phyloP scores from a whole-genome alignment of 2,329 filamentous ascomycete genomes.

The Gliomastix tumulicola region DNA sequence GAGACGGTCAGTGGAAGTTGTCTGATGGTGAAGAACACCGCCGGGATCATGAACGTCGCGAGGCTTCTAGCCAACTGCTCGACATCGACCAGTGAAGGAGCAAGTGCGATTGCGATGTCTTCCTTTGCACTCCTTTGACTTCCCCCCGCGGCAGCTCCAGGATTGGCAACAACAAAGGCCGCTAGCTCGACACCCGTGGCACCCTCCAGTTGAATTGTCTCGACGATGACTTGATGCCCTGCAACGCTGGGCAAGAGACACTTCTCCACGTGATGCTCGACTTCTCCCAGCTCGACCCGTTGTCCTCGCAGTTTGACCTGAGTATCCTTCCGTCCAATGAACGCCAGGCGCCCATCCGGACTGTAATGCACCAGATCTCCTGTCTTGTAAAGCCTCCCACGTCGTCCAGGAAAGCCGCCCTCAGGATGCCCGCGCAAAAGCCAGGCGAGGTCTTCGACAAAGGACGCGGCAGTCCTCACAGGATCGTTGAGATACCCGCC shows the following conservation, averaged over 20 bases:
- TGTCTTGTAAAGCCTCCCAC: slow-evolving; percentile 15
- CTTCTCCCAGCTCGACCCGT: slow-evolving; percentile 39
- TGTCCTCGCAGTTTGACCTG: slow-evolving; percentile 55
- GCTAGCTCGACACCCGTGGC: not conserved
- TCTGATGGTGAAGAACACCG: slow-evolving; percentile 1
- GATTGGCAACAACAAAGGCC: not conserved
- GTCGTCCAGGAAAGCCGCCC: slow-evolving; percentile 34
- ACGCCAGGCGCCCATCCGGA: slow-evolving; percentile 19
- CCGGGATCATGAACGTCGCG: slow-evolving; percentile 5
- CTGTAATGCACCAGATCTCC: slow-evolving; percentile 19
- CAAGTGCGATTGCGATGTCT: too few relatives aligned
- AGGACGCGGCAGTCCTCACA: slow-evolving; percentile 15
- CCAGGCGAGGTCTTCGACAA: slow-evolving; percentile 28
- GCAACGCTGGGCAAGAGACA: not conserved
- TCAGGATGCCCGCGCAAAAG: not conserved
- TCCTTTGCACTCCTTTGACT: not conserved
- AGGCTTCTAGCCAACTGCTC: not conserved
- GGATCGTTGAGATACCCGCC: slow-evolving; percentile 21
- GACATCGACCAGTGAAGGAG: not conserved
- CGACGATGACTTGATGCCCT: slow-evolving; percentile 1
- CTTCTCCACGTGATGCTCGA: slow-evolving; percentile 10
- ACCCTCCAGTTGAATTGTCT: slow-evolving; percentile 1
- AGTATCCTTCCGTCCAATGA: slow-evolving; percentile 43
- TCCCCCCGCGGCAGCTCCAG: not conserved
- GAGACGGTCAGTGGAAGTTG: slow-evolving; percentile 1